phyloP scores from a whole-genome alignment of 1,284 basidiomycete genomes.

The Ceratobasidium sp. region DNA sequence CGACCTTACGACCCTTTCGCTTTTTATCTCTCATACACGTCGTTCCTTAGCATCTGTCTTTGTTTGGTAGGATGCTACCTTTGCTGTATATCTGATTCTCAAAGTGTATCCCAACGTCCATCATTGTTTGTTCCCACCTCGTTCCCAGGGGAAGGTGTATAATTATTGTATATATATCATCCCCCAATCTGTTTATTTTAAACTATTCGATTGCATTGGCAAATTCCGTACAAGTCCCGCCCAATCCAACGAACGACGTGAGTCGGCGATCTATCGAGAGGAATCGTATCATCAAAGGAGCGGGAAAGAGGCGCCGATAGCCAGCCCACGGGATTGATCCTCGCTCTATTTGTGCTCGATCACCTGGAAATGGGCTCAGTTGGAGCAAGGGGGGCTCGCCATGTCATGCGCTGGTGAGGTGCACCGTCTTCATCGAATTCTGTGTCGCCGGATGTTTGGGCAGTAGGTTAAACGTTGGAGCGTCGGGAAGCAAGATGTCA shows the following conservation, averaged over 20 bases:
- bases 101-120: conserved; percentile 34
- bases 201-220: neutral
- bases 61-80: neutral
- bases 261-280: conserved; percentile 2
- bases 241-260: neutral
- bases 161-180: conserved; percentile 39
- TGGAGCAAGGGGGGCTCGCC: conserved; percentile 23
- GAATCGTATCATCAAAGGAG: conserved; percentile 1
- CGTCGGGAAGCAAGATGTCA: no score
- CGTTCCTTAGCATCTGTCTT: neutral
- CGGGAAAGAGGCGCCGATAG: neutral
- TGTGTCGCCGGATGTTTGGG: neutral
- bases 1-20: neutral
- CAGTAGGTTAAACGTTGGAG: neutral
- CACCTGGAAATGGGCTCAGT: conserved; percentile 25
- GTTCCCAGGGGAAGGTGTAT: conserved; percentile 10
- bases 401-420: conserved; percentile 43
- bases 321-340: neutral
- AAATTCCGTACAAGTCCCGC: neutral
- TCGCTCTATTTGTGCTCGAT: conserved; percentile 12
- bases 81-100: neutral
- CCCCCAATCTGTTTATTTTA: conserved; percentile 10
- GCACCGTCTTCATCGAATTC: conserved; percentile 73
- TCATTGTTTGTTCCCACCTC: conserved; percentile 2
- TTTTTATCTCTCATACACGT: conserved; percentile 15